Base-by-base conservation (phyloP, 192 early-diverging fungal species). In the Coemansia sp. region DNA sequence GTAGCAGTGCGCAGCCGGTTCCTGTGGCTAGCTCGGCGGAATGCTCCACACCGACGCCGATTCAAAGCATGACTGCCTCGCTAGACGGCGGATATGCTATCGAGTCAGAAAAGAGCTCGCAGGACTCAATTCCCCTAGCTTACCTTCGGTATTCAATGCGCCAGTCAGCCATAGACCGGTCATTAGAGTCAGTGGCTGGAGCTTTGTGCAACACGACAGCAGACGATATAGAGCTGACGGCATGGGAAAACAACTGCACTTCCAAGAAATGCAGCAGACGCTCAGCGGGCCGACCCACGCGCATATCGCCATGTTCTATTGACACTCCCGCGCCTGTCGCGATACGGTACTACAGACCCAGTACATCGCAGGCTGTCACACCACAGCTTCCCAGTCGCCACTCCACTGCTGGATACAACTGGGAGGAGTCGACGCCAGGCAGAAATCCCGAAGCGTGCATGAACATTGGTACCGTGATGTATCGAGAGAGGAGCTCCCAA, bases 81-180 rank as follows among this genome's bases (percentile, higher is more conserved):
- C 39, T 50, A 0, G 29, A 39, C 10, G 67, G 61, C 11, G 70
- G 74, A 27, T 81, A 81, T 40, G 55, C 51, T 7, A 34, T 76
- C 36, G 74, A 81, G 17, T 81, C 78, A 0, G 31, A 50, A 20
- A 74, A 63, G 20, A 62, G 50, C 32, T 74, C 72, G 34, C 60
- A 68, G 40, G 62, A 62, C 24, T 63, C 66, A 0, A 61, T 41
- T 1, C 45, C 58, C 10, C n/a, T 61, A 38, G 59, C 36, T 5
- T 61, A 61, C 36, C 59, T 61, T 41, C 59, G 59, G 38, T 61
- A 40, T 20, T 61, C 59, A 9, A 19, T 15, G 19, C 32, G 20
- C 36, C 38, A 40, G 59, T 17, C 19, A 32, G 59, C 36, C 10
- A 19, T 22, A 11, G 59, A 61, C 1, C 59, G 59, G 10, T 19